Evolutionary conservation across 2,329 filamentous ascomycete species (phyloP).

Genomic region (Salinomyces thailandicus): DNA sequence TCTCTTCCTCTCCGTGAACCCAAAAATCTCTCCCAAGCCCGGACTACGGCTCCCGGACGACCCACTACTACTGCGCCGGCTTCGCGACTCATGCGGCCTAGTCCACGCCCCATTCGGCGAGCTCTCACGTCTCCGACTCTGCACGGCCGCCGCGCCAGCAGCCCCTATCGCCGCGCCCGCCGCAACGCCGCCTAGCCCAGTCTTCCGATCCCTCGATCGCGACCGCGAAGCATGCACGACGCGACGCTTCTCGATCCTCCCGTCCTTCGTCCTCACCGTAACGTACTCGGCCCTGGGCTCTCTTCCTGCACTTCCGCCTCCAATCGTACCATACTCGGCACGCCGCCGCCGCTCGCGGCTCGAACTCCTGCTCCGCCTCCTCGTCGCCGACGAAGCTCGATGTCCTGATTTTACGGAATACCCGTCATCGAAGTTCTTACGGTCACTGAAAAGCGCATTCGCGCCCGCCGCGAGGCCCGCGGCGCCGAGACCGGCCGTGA

Average conservation of each 20-base stretch:
- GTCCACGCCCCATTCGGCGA: slow-evolving; percentile 14
- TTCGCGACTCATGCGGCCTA: slow-evolving; percentile 27
- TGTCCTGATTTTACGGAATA: slow-evolving; percentile 49
- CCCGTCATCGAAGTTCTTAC: slow-evolving; percentile 49
- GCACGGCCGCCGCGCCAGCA: slow-evolving; percentile 9
- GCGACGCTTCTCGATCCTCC: slow-evolving; percentile 18
- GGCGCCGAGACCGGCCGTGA: slow-evolving; percentile 44
- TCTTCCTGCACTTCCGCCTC: slow-evolving; percentile 7
- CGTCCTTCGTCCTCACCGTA: slow-evolving; percentile 22
- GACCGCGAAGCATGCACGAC: slow-evolving; percentile 17
- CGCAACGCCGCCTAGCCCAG: slow-evolving; percentile 15
- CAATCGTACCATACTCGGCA: slow-evolving; percentile 19
- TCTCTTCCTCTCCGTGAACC: slow-evolving; percentile 10
- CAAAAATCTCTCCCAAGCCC: slow-evolving; percentile 17
- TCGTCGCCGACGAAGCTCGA: slow-evolving; percentile 26
- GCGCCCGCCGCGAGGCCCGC: slow-evolving; percentile 43
- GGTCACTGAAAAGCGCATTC: slow-evolving; percentile 42
- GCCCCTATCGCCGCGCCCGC: slow-evolving; percentile 19
- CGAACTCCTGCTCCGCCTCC: slow-evolving; percentile 23
- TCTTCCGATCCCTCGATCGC: slow-evolving; percentile 30
- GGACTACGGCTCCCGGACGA: slow-evolving; percentile 28
- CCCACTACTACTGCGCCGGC: slow-evolving; percentile 19
- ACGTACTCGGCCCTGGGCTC: slow-evolving; percentile 14
- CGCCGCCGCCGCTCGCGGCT: slow-evolving; percentile 22
- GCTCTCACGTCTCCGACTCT: slow-evolving; percentile 8